Base-by-base conservation (phyloP, 345 rosid species). In the Erucastrum elatum region DNA sequence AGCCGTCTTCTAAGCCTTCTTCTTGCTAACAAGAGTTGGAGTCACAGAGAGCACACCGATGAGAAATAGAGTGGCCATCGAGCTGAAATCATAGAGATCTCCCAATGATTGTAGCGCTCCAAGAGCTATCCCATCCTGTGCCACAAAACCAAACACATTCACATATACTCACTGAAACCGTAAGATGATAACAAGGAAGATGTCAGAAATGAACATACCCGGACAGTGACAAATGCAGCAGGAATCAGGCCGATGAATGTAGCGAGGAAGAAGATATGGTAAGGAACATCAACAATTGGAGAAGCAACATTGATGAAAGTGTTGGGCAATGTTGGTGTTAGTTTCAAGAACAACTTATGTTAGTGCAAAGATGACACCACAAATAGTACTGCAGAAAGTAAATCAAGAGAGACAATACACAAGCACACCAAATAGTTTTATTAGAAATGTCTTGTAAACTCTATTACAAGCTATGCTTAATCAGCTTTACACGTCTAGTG, bases 301-400 rank as follows among this genome's bases (percentile, higher is more conserved):
- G 98, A 91, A 75, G 98, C 97, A 73, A 92, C 89, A 69, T 94
- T 94, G 27, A 94, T 92, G 76, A 94, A 94, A 26, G 97, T 90
- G 68, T 92, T 92, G 13, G 98, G 98, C 78, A 92, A 82, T 67
- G 97, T 90, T 41, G 98, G 98, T 73, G 97, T 94, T 41, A 92
- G 80, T 80, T 97, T 90, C 63, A 94, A 83, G 89, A 94, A 94
- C 13, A 21, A 21, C 21, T 21, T 21, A 21, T 21, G 21, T 21
- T 21, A 21, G 21, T 21, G 21, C 21, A 21, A 21, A 21, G 21
- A 21, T 21, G 21, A 21, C 21, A 21, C 21, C 21, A 21, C 21
- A 21, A 21, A 21, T 21, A 21, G 21, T 21, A 21, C 21, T 21
- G 21, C 21, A 21, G 21, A 21, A 21, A 21, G 21, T 21, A 21